Base-by-base conservation (phyloP, 2,329 filamentous ascomycete genomes). In the Phoma sp. region DNA sequence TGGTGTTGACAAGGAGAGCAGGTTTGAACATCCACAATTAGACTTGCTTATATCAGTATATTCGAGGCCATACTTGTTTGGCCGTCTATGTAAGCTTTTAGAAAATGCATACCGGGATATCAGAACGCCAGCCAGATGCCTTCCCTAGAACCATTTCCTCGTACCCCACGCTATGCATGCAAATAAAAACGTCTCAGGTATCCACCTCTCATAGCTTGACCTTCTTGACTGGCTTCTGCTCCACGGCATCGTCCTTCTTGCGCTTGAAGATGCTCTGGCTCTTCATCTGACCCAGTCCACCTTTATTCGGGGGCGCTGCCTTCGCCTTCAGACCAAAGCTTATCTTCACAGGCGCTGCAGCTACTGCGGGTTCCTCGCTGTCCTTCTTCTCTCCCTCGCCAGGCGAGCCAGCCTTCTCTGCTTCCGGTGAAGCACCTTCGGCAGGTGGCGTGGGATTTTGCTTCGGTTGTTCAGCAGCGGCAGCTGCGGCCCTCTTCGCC, bases 341-440 rank as follows among this genome's bases (percentile, higher is more conserved):
- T 34, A 74, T 30, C 50, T 74, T 74, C 32, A 73, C 64, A 7
- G 68, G 68, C 17, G 65, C 62, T 37, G 60, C 52, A 33, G 67
- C 67, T 18, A 61, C 59, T 39, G 56, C 40, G 25, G 76, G 69
- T 42, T 76, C 76, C n/a, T 76, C 70, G 26, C 75, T 74, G 38
- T 75, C 73, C 53, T 76, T 88, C 74, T 96, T 67, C 95, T 96
- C 47, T 89, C 84, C 76, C 93, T 92, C 2, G 86, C 87, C 48
- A 83, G 83, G 57, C 86, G 85, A 49, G 75, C 71, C 17, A 74
- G 70, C 10, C 80, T 82, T 26, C 73, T 71, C 36, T 43, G 67
- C 63, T 25, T 63, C 48, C 21, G 59, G 34, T 15, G 53, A 61
- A 54, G 28, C 47, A 81, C 25, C 77, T 7, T 74, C 67, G 5